Evolutionary conservation across 352 stramenopile species (phyloP).

Genomic region (Phytophthora sansomeana): DNA sequence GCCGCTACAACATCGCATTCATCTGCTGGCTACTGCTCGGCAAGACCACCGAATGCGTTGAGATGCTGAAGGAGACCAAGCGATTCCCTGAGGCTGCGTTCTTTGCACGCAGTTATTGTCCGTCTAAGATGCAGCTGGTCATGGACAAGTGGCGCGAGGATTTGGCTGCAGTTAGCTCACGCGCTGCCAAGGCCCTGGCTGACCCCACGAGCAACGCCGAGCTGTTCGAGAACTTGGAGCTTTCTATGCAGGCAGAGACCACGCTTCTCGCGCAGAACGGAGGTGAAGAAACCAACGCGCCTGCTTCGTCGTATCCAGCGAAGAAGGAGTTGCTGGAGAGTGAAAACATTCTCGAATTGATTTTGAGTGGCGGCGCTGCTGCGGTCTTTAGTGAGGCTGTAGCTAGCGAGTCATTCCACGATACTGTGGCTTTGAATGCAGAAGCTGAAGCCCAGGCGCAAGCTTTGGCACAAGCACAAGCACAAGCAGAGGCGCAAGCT

Average conservation of each 20-base stretch:
- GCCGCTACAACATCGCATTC: slow-evolving; percentile 97
- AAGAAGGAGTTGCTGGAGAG: slow-evolving; percentile 72
- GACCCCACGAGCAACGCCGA: slow-evolving; percentile 93
- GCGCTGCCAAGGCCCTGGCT: slow-evolving; percentile 95
- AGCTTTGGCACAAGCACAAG: slow-evolving; percentile 21
- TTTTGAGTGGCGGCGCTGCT: slow-evolving; percentile 45
- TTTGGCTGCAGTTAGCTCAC: slow-evolving; percentile 82
- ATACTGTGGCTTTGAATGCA: slow-evolving; percentile 23
- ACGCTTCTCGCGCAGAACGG: slow-evolving; percentile 89
- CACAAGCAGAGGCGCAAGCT: slow-evolving; percentile 38
- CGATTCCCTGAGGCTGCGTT: slow-evolving; percentile 98
- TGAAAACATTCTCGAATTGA: slow-evolving; percentile 60
- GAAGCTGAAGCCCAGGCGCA: slow-evolving; percentile 35
- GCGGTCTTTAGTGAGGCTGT: slow-evolving; percentile 17
- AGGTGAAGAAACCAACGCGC: slow-evolving; percentile 50
- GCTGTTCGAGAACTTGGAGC: slow-evolving; percentile 96
- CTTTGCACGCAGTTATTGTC: slow-evolving; percentile 98
- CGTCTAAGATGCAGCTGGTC: slow-evolving; percentile 95
- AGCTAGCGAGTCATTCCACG: slow-evolving; percentile 22
- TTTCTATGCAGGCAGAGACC: slow-evolving; percentile 95
- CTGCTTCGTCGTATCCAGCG: slow-evolving; percentile 81
- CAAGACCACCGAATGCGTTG: slow-evolving; percentile 95
- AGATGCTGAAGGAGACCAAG: slow-evolving; percentile 96
- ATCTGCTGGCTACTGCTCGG: slow-evolving; percentile 95
- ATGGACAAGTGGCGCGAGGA: slow-evolving; percentile 97